Base-by-base conservation (phyloP, 352 stramenopile genomes). In the Pythium volutum region DNA sequence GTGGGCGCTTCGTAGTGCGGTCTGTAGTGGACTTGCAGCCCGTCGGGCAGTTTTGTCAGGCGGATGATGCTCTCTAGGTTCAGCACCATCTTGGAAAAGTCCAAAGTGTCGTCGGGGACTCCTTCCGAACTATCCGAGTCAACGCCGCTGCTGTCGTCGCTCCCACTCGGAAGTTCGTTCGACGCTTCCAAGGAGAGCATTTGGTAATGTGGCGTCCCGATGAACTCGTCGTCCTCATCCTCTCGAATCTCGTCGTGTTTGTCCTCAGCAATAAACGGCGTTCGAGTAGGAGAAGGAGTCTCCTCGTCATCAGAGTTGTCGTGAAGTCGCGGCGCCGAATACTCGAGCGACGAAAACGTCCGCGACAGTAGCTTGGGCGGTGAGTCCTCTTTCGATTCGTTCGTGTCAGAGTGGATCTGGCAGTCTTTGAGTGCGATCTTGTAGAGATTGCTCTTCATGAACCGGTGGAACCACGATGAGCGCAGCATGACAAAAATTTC, bases 51-150 rank as follows among this genome's bases (percentile, higher is more conserved):
- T 34, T 88, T 89, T 4, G 83, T 94, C 27, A 91, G 70, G 12
- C 84, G 81, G 48, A 94, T 91, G 59, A 94, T 94, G 46, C 82
- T 92, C 52, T 94, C 84, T 5, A 94, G 60, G 67, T 94, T 84
- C 7, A 94, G 64, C 12, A 78, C 66, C 38, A 91, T 71, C 50
- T 88, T 85, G 0, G 75, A 72, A 39, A 87, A 87, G 8, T 75
- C 67, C 1, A 66, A 34, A 16, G 51, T 16, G 23, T 68, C 64
- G 5, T 79, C 71, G 18, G 76, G 67, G 16, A 59, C 79, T 25
- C 83, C 74, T 26, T 87, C 76, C 8, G 67, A 82, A 39, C 63
- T 74, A 18, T 71, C 71, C 23, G 66, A 78, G 15, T 72, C 70
- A 9, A 52, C 67, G 53, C 87, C 77, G 39, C 69, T 87, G 31